Percentiles rank a stretch among this genome's conserved stretches.
phyloP scores from a whole-genome alignment of 139 green algal species.

The Tetraselmis chui region DNA sequence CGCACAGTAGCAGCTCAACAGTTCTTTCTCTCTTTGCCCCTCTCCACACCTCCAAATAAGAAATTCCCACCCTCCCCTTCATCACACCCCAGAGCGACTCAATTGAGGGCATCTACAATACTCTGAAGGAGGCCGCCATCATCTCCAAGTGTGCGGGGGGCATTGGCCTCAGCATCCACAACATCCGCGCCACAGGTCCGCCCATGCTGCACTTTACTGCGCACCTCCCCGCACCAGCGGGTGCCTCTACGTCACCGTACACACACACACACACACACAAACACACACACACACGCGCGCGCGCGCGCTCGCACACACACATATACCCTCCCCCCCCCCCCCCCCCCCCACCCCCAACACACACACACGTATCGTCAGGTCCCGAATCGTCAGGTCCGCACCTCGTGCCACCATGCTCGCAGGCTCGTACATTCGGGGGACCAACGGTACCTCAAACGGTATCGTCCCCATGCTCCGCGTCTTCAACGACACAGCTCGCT shows the following conservation, averaged over 20 bases:
- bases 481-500: conserved; percentile 28
- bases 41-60: too few species aligned
- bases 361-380: too few species aligned
- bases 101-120: conserved; percentile 40
- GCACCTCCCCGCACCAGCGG: neutral
- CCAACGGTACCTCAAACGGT: conserved; percentile 24
- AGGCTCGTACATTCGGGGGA: conserved; percentile 11
- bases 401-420: too few species aligned
- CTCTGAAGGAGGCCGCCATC: conserved; percentile 23
- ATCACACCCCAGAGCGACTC: conserved; percentile 11
- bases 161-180: conserved; percentile 26
- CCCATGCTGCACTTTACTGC: neutral
- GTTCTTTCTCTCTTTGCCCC: too few species aligned
- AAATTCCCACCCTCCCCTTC: too few species aligned
- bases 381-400: too few species aligned
- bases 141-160: conserved; percentile 36
- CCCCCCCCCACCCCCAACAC: neutral
- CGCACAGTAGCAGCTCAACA: too few species aligned
- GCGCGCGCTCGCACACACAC: neutral
- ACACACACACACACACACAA: too few species aligned
- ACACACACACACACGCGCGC: too few species aligned
- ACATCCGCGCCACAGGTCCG: conserved; percentile 17
- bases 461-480: conserved; percentile 33
- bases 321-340: neutral
- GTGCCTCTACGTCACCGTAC: too few species aligned